Conservation (phyloP, 805 yeast species). For the Saccharomycopsis fermentans region DNA sequence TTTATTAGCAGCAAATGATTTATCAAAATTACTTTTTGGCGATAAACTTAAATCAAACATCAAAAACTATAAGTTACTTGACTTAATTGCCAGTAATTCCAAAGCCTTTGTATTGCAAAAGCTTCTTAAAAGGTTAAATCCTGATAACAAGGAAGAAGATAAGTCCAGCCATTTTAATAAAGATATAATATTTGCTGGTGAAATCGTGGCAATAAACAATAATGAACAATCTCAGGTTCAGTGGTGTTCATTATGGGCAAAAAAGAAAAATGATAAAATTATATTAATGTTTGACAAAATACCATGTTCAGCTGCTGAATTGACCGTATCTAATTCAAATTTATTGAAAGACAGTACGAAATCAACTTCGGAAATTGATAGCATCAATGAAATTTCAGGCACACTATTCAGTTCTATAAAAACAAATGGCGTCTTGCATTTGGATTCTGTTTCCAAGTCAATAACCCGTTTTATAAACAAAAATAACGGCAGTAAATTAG, state of each 20-base stretch:
- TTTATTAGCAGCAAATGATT: slow-evolving; percentile 76
- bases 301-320: slow-evolving; percentile 57
- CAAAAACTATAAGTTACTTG: slow-evolving; percentile 55
- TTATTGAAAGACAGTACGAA: not conserved
- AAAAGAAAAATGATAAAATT: slow-evolving; percentile 55
- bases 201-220: slow-evolving; percentile 61
- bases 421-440: slow-evolving; percentile 18
- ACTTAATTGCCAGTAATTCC: slow-evolving; percentile 68
- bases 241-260: slow-evolving; percentile 91
- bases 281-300: slow-evolving; percentile 85
- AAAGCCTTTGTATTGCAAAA: slow-evolving; percentile 57
- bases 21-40: slow-evolving; percentile 83
- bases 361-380: slow-evolving; percentile 19
- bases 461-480: not conserved
- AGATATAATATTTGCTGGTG: slow-evolving; percentile 67
- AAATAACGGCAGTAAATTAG: slow-evolving; percentile 18
- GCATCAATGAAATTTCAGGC: slow-evolving; percentile 19
- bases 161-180: slow-evolving; percentile 22
- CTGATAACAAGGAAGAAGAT: slow-evolving; percentile 12
- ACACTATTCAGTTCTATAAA: slow-evolving; percentile 8
- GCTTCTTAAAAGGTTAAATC: slow-evolving; percentile 24
- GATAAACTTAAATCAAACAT: slow-evolving; percentile 51
- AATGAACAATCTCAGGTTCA: slow-evolving; percentile 44
- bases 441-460: slow-evolving; percentile 10
- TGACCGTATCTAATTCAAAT: slow-evolving; percentile 29